Conservation (phyloP, 257 asterid genomes). For the Jasminum sambac region DNA sequence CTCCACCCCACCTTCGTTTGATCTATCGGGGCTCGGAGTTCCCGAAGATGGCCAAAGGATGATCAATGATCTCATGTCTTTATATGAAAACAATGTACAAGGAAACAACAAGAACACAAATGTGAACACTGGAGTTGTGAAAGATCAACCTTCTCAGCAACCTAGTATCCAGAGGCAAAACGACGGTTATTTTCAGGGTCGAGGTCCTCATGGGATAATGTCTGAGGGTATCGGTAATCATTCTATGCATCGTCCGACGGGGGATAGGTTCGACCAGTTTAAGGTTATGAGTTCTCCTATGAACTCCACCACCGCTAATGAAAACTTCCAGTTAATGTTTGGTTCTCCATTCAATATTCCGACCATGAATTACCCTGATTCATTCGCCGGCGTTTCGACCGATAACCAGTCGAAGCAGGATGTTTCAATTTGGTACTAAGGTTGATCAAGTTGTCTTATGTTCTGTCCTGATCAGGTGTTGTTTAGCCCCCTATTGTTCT, state of each 20-base stretch:
- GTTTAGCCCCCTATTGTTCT: slow-evolving; percentile 19
- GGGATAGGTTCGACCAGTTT: slow-evolving; percentile 42
- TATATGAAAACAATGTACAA: slow-evolving; percentile 54
- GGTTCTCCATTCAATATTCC: slow-evolving; percentile 48
- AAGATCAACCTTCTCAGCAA: slow-evolving; percentile 36
- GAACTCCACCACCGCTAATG: slow-evolving; percentile 38
- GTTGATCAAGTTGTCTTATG: not conserved
- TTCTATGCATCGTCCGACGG: slow-evolving; percentile 28
- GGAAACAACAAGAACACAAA: slow-evolving; percentile 34
- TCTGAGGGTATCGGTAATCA: slow-evolving; percentile 39
- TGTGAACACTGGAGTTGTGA: slow-evolving; percentile 22
- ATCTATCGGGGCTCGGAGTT: slow-evolving; percentile 59
- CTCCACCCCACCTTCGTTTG: slow-evolving; percentile 37
- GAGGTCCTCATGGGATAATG: slow-evolving; percentile 31
- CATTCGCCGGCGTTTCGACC: slow-evolving; percentile 38
- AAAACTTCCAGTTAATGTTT: slow-evolving; percentile 53
- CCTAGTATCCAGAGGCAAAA: slow-evolving; percentile 32
- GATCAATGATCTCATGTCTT: slow-evolving; percentile 68
- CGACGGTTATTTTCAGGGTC: slow-evolving; percentile 33
- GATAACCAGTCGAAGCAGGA: slow-evolving; percentile 50
- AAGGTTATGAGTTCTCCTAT: slow-evolving; percentile 43
- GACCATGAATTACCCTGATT: slow-evolving; percentile 41
- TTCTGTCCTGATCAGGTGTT: slow-evolving; percentile 20
- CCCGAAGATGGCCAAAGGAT: slow-evolving; percentile 83
- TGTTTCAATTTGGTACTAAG: slow-evolving; percentile 53